A percentile compares a stretch with the other conserved stretches of the same genome.
phyloP scores from a whole-genome alignment of 345 rosid genomes.

The Litchi chinensis region DNA sequence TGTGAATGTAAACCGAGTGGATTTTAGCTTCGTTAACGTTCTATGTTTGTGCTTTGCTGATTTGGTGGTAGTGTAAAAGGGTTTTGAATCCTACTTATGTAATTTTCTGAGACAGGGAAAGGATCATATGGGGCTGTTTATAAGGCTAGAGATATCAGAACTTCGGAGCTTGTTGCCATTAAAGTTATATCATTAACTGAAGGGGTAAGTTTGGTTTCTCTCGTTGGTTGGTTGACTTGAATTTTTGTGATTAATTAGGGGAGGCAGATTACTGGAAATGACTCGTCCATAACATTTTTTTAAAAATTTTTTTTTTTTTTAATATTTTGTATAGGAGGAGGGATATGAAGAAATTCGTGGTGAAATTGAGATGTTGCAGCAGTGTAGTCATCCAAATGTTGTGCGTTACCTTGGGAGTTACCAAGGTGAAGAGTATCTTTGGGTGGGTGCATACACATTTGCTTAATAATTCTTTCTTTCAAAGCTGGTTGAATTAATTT shows the following conservation, averaged over 20 bases:
- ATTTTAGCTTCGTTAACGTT: neutral
- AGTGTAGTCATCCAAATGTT: conserved; percentile 94
- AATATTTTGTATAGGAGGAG: conserved; percentile 60
- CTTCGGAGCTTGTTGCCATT: conserved; percentile 96
- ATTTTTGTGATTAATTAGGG: neutral
- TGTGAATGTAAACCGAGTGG: neutral
- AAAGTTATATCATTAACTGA: conserved; percentile 91
- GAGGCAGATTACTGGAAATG: conserved; percentile 16
- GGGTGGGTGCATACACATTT: conserved; percentile 55
- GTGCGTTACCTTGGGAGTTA: conserved; percentile 96
- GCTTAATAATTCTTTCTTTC: conserved; percentile 14
- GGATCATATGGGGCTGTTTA: conserved; percentile 98
- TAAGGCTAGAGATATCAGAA: conserved; percentile 90
- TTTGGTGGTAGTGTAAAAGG: conserved; percentile 12
- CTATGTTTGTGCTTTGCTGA: neutral
- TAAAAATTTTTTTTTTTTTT: too few relatives aligned
- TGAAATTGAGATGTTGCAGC: conserved; percentile 99
- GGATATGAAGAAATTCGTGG: conserved; percentile 98
- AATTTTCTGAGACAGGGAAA: conserved; percentile 64
- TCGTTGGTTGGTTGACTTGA: conserved; percentile 7
- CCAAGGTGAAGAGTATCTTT: conserved; percentile 98
- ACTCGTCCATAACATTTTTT: neutral
- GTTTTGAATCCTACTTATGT: neutral
- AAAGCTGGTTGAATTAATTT: neutral
- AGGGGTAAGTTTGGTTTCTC: conserved; percentile 61